Evolutionary conservation across 495 filamentous ascomycete species (phyloP).

Genomic region (Tirmania nivea): DNA sequence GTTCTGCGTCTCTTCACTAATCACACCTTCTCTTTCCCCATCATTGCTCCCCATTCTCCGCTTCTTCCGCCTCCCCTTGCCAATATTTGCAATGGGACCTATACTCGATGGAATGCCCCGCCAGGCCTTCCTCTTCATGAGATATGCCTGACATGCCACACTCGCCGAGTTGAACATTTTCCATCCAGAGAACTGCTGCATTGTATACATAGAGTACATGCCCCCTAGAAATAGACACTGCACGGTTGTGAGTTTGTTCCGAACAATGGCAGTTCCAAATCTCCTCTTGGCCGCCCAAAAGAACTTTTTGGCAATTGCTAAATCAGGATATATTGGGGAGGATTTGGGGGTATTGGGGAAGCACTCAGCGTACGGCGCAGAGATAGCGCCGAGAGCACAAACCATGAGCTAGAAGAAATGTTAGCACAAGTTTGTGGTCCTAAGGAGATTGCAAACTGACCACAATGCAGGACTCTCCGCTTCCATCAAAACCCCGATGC

Average conservation of each 20-base stretch:
- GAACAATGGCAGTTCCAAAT: constrained; percentile 13
- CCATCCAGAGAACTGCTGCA: constrained; percentile 16
- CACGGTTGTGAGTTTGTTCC: constrained; percentile 15
- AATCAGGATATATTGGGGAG: constrained; percentile 11
- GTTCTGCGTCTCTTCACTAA: constrained; percentile 12
- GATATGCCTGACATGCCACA: constrained; percentile 16
- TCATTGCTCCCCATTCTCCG: background rate
- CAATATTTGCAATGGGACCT: background rate
- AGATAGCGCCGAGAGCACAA: constrained; percentile 14
- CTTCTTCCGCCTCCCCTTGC: background rate
- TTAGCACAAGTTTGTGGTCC: background rate
- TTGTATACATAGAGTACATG: constrained; percentile 19
- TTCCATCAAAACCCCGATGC: constrained; percentile 15
- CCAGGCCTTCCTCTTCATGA: constrained; percentile 1
- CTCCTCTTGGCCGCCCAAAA: constrained; percentile 13
- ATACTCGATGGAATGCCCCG: background rate
- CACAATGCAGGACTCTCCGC: constrained; percentile 18
- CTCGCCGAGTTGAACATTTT: constrained; percentile 19
- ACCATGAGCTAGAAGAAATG: constrained; percentile 8
- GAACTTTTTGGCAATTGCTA: constrained; percentile 9
- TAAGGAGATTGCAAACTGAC: constrained; percentile 2
- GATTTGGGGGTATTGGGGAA: constrained; percentile 3
- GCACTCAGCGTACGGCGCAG: constrained; percentile 9
- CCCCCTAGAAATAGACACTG: constrained; percentile 17
- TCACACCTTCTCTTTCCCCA: background rate